Evolutionary conservation across 179 eudicot genomes (phyloP).

Genomic region (Spinacia oleracea): DNA sequence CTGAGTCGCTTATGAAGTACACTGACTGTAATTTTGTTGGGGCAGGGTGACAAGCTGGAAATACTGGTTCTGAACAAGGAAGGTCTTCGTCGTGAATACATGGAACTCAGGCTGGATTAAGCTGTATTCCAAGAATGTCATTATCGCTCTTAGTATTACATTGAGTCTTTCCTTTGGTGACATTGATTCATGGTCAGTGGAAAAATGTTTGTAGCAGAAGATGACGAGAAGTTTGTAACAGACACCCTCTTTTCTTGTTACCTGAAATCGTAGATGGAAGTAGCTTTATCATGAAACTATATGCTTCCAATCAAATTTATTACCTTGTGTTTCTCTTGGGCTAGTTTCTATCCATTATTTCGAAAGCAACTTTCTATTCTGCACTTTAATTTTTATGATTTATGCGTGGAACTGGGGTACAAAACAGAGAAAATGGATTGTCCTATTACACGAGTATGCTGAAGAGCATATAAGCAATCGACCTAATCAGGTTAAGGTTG

Average conservation of each 20-base stretch:
- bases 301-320: not conserved
- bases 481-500: not conserved
- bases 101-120: conserved; percentile 80
- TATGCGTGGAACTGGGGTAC: not conserved
- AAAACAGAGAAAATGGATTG: not conserved
- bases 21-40: conserved; percentile 11
- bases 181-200: not conserved
- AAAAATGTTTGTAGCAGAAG: conserved; percentile 5
- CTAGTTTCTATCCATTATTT: not conserved
- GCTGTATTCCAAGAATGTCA: conserved; percentile 12
- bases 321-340: conserved; percentile 6
- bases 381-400: not conserved
- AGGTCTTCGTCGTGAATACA: conserved; percentile 64
- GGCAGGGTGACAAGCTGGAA: conserved; percentile 90
- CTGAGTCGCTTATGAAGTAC: not conserved
- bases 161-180: conserved; percentile 14
- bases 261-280: not conserved
- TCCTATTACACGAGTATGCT: not conserved
- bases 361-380: not conserved
- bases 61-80: conserved; percentile 60
- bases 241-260: conserved; percentile 11
- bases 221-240: conserved; percentile 3
- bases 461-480: not conserved
- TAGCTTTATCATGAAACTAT: conserved; percentile 12
- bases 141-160: conserved; percentile 6